These are phyloP conservation scores for Trifolium repens DNA, from an alignment of 306 rosid species.

Conservation along the genomic window DNA sequence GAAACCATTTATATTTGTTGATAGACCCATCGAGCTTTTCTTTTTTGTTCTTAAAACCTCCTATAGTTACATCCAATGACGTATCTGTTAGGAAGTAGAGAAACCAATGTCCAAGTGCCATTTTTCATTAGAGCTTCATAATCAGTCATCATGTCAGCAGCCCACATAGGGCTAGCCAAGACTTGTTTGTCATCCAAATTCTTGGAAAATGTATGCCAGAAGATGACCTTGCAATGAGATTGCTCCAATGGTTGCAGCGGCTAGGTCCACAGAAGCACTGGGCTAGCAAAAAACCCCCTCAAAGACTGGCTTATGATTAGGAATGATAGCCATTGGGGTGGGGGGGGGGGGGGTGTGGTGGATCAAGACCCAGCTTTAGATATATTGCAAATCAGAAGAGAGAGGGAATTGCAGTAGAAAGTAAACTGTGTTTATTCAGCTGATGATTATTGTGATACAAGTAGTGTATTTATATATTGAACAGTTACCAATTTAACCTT, in stretches of 20 bases:
- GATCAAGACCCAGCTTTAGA: not conserved
- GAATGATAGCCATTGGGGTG: not conserved
- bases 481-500: constrained; percentile 3
- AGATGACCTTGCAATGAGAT: not conserved
- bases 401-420: not conserved
- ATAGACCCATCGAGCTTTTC: not conserved
- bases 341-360: not conserved
- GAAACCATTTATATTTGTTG: not conserved
- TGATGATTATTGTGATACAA: not conserved
- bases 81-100: not conserved
- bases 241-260: not conserved
- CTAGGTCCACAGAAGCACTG: not conserved
- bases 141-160: not conserved
- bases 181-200: not conserved
- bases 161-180: not conserved
- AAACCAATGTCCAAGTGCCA: not conserved
- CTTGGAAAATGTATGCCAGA: not conserved
- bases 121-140: not conserved
- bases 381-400: not conserved
- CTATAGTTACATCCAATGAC: not conserved
- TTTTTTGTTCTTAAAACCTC: not conserved
- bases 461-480: constrained; percentile 3
- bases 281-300: not conserved
- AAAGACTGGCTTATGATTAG: not conserved
- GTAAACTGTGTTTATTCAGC: not conserved